Conservation (phyloP, 495 filamentous ascomycete genomes). For the Polyplosphaeria fusca region DNA sequence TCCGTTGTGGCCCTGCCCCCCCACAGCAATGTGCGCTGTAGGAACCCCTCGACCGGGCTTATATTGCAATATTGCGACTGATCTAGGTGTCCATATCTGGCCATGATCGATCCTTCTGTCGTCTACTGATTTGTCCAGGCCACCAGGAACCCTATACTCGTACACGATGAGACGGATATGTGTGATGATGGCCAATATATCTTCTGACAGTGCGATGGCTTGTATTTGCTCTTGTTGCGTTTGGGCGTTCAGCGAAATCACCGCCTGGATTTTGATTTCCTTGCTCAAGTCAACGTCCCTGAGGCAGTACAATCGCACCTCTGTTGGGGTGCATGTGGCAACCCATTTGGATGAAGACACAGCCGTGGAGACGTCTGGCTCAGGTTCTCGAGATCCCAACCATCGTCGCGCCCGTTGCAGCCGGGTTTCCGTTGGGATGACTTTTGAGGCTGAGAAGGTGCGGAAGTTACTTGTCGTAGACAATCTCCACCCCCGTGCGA, state of each 20-base stretch:
- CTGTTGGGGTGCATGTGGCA: background rate
- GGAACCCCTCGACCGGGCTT: background rate
- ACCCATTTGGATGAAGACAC: background rate
- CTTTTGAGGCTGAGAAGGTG: background rate
- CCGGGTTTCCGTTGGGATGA: too few relatives aligned
- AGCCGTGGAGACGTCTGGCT: background rate
- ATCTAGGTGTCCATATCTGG: constrained; percentile 4
- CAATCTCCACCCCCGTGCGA: background rate
- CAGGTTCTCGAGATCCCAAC: too few relatives aligned
- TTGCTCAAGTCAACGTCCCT: background rate
- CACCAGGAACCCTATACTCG: background rate
- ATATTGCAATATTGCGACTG: constrained; percentile 1
- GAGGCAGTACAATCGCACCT: background rate
- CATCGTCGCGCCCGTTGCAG: too few relatives aligned
- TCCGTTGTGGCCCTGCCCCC: constrained; percentile 2
- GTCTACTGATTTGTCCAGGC: background rate
- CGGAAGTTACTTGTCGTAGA: background rate
- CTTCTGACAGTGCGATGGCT: constrained; percentile 5
- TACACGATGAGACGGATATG: constrained; percentile 9
- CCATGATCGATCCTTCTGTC: background rate
- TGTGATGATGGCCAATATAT: constrained; percentile 5
- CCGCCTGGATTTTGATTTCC: background rate
- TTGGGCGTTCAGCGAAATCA: background rate
- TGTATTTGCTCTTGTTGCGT: constrained; percentile 1
- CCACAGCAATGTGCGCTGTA: constrained; percentile 3